phyloP scores from a whole-genome alignment of 2,329 filamentous ascomycete species.

The Phyllosticta citriasiana region DNA sequence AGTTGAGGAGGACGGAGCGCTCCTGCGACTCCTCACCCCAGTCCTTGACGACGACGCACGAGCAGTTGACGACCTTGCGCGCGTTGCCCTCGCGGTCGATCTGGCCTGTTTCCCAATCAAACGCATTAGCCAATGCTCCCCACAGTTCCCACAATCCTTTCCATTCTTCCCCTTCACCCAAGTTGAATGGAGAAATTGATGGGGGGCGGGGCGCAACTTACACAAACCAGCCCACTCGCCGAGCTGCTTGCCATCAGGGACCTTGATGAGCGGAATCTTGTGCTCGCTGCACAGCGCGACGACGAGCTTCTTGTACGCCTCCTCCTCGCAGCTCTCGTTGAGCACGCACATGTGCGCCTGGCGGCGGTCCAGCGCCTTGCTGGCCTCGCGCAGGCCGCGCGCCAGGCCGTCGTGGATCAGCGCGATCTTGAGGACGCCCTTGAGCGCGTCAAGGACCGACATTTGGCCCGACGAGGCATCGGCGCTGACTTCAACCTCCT shows the following conservation, averaged over 20 bases:
- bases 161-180: not conserved
- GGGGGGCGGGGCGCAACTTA: conserved; percentile 46
- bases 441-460: conserved; percentile 96
- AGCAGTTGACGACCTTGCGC: conserved; percentile 99
- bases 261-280: conserved; percentile 99
- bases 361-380: conserved; percentile 96
- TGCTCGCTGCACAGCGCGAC: conserved; percentile 98
- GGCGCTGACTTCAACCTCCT: conserved; percentile 92
- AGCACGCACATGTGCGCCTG: conserved; percentile 99
- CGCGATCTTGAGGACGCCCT: conserved; percentile 96
- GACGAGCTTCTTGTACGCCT: conserved; percentile 99
- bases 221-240: conserved; percentile 99
- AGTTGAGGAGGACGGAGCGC: conserved; percentile 98
- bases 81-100: conserved; percentile 99
- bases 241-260: conserved; percentile 98
- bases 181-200: not conserved
- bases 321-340: conserved; percentile 99
- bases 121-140: conserved; percentile 9
- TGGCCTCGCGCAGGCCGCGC: conserved; percentile 94
- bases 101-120: conserved; percentile 54
- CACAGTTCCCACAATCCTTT: not conserved
- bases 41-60: conserved; percentile 98
- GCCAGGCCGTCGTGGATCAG: conserved; percentile 99
- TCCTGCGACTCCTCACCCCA: conserved; percentile 99
- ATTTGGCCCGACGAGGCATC: conserved; percentile 88